A percentile compares a stretch with the other conserved stretches of the same genome.
These are phyloP conservation scores for Nectriaceae sp. DNA, from an alignment of 2,329 filamentous ascomycete species.

Conservation along the genomic window DNA sequence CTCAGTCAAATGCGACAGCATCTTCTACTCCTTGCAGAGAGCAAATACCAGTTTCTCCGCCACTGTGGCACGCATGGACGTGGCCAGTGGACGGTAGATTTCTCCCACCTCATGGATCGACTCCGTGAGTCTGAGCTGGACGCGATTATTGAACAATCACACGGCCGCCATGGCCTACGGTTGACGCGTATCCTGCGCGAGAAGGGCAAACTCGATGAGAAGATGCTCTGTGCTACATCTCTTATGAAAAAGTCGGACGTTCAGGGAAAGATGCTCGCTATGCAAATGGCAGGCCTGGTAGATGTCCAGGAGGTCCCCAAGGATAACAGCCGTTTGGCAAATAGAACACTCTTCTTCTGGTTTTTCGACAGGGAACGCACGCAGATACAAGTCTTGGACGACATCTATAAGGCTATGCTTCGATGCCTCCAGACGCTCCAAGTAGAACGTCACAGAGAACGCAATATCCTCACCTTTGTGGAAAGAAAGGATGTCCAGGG, in stretches of 20 bases:
- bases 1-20: constrained; percentile 69
- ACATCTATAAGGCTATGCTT: constrained; percentile 87
- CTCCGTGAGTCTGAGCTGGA: constrained; percentile 81
- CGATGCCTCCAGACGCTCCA: constrained; percentile 79
- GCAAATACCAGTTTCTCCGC: constrained; percentile 67
- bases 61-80: constrained; percentile 64
- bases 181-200: constrained; percentile 83
- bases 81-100: constrained; percentile 83
- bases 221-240: constrained; percentile 76
- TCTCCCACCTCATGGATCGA: constrained; percentile 68
- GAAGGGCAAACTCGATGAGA: constrained; percentile 94
- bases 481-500: constrained; percentile 85
- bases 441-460: constrained; percentile 71
- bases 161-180: constrained; percentile 75
- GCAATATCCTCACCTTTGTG: constrained; percentile 75
- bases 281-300: constrained; percentile 84
- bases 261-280: constrained; percentile 78
- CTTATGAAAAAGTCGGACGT: constrained; percentile 86
- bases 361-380: constrained; percentile 81
- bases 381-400: constrained; percentile 70
- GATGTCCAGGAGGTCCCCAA: constrained; percentile 94
- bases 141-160: constrained; percentile 74
- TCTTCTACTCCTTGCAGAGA: constrained; percentile 70
- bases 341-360: constrained; percentile 87
- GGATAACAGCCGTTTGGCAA: constrained; percentile 79